Base-by-base conservation (phyloP, 495 filamentous ascomycete species). In the Viridothelium virens region DNA sequence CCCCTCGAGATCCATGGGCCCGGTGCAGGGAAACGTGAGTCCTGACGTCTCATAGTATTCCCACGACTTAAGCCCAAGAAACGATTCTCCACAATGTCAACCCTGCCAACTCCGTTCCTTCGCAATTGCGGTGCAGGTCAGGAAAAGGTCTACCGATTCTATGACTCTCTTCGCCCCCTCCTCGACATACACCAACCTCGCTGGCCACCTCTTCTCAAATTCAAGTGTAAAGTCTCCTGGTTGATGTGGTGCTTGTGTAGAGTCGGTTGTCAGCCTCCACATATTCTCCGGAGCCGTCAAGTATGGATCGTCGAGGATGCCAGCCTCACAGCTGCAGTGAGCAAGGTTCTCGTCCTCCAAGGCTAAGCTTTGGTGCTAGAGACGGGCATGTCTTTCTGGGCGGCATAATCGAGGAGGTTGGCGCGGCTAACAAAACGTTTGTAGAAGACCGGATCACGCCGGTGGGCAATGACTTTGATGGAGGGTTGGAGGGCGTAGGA, bases 1-100 rank as follows among this genome's bases (percentile, higher is more conserved):
- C 73, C 90, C 91, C 81, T 96, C 90, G 66, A 92, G 80, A 71
- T 95, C 90, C 41, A 91, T 73, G 78, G 94, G 91, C 50, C 90
- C 91, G 64, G 85, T 79, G 62, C 91, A 86, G 62, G 90, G 81
- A 77, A 85, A 85, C 63, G 89, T 92, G 56, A 91, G 77, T 70
- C 82, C 82, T 56, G 86, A 85, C 62, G 91, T 87, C 75, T 96
- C 92, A 81, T 96, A 96, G 84, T 92, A 96, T 71, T 92, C 92
- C 72, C 91, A 86, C 74, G 83, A 87, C 84, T 96, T 95, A 74
- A 94, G 67, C 86, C 90, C 72, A 93, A 90, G 80, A 91, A 92
- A 56, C 89, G 84, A 79, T 89, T 91, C 84, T 96, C 92, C 62
- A 93, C 92, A 71, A 96, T 96, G 74, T 96, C 92, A 70, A 96